These are phyloP conservation scores for Fusarium austroafricanum DNA, from an alignment of 2,329 filamentous ascomycete species.

Conservation along the genomic window DNA sequence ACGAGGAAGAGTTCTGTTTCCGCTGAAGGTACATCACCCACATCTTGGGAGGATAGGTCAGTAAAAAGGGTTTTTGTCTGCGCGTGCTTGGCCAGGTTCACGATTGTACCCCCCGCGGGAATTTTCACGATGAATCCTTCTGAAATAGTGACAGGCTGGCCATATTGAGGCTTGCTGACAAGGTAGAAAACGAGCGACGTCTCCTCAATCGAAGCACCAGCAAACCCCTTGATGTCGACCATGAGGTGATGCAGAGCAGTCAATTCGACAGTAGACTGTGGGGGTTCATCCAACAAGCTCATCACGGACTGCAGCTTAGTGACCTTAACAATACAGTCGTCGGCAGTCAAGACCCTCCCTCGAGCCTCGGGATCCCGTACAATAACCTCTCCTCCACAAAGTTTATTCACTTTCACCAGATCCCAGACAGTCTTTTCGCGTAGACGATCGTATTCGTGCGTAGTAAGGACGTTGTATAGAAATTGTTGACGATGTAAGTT, in stretches of 20 bases:
- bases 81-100: constrained; percentile 70
- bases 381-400: constrained; percentile 93
- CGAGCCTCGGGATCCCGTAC: constrained; percentile 87
- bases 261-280: constrained; percentile 73
- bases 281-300: constrained; percentile 90
- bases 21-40: constrained; percentile 69
- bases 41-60: constrained; percentile 82
- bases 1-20: constrained; percentile 85
- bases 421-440: constrained; percentile 96
- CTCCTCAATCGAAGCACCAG: constrained; percentile 79
- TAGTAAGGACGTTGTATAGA: constrained; percentile 91
- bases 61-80: constrained; percentile 88
- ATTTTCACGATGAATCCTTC: constrained; percentile 87
- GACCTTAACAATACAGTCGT: constrained; percentile 92
- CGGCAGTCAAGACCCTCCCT: constrained; percentile 87
- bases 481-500: constrained; percentile 90
- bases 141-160: constrained; percentile 75
- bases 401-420: constrained; percentile 91
- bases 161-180: constrained; percentile 75
- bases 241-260: constrained; percentile 83
- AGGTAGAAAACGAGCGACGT: constrained; percentile 83
- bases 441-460: constrained; percentile 81
- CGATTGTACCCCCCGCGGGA: constrained; percentile 77
- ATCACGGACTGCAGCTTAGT: constrained; percentile 94
- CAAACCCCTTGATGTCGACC: constrained; percentile 85